Percentiles rank a stretch among this genome's conserved stretches.
phyloP scores from a whole-genome alignment of 371 early-diverging fungal species.

The Mortierella sp. region DNA sequence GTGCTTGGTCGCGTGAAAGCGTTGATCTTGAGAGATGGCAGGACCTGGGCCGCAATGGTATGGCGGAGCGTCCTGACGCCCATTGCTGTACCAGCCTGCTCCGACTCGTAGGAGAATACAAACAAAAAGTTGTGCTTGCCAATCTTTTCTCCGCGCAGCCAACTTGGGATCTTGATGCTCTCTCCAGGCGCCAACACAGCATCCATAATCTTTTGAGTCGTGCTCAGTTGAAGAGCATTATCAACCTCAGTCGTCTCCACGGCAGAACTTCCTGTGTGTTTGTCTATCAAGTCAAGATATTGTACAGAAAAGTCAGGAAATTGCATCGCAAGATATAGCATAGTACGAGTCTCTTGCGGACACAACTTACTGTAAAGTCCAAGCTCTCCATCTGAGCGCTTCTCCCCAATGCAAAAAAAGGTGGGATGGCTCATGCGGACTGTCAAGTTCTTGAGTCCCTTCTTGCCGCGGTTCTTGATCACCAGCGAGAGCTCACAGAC shows the following conservation, averaged over 20 bases:
- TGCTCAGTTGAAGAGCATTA: constrained; percentile 37
- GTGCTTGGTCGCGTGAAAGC: constrained; percentile 93
- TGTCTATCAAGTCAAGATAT: constrained; percentile 15
- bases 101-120: constrained; percentile 78
- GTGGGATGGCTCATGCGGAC: constrained; percentile 90
- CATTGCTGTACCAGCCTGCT: constrained; percentile 75
- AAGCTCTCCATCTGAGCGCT: constrained; percentile 39
- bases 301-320: not conserved
- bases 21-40: constrained; percentile 91
- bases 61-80: constrained; percentile 78
- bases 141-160: constrained; percentile 92
- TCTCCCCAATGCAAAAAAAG: constrained; percentile 82
- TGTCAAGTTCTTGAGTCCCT: constrained; percentile 76
- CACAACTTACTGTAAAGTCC: constrained; percentile 53
- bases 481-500: constrained; percentile 80
- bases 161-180: constrained; percentile 83
- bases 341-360: not conserved
- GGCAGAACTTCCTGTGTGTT: constrained; percentile 18
- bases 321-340: not conserved
- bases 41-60: constrained; percentile 73
- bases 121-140: constrained; percentile 88
- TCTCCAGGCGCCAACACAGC: constrained; percentile 76
- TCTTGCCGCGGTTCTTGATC: constrained; percentile 87
- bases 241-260: constrained; percentile 39
- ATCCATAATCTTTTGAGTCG: constrained; percentile 34